A percentile compares a stretch with the other conserved stretches of the same genome.
Conservation (phyloP, 2,329 filamentous ascomycete species). For the Penicillium sp. region DNA sequence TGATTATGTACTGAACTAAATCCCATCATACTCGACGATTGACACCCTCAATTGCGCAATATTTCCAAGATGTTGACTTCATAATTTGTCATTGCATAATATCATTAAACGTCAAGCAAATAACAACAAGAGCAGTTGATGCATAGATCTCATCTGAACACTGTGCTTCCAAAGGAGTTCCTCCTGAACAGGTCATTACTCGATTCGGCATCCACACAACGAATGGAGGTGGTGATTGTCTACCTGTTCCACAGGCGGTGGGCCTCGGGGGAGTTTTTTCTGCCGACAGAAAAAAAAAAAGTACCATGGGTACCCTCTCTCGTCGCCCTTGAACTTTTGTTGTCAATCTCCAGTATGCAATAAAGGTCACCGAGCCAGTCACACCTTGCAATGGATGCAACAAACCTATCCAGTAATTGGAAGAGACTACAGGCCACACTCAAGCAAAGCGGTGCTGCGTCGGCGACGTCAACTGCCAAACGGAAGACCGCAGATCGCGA, state of each 20-base stretch:
- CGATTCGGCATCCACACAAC: no score
- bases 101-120: no score
- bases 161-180: no score
- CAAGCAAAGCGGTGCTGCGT: slow-evolving; percentile 25
- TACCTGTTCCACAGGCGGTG: background rate
- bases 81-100: no score
- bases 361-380: slow-evolving; percentile 7
- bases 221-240: no score
- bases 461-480: slow-evolving; percentile 22
- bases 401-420: slow-evolving; percentile 46
- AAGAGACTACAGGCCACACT: slow-evolving; percentile 46
- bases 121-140: no score
- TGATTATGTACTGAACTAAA: no score
- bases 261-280: slow-evolving; percentile 5
- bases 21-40: no score
- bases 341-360: slow-evolving; percentile 17
- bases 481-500: slow-evolving; percentile 31
- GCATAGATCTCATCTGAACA: no score
- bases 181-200: no score
- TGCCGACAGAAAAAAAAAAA: slow-evolving; percentile 16
- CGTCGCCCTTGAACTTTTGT: background rate
- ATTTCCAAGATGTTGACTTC: no score
- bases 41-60: no score
- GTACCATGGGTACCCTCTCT: background rate
- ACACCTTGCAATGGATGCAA: slow-evolving; percentile 37